Evolutionary conservation across 805 yeast species (phyloP), one percentile per base, ranked within the genome.

Genomic region (Pichia exigua): DNA sequence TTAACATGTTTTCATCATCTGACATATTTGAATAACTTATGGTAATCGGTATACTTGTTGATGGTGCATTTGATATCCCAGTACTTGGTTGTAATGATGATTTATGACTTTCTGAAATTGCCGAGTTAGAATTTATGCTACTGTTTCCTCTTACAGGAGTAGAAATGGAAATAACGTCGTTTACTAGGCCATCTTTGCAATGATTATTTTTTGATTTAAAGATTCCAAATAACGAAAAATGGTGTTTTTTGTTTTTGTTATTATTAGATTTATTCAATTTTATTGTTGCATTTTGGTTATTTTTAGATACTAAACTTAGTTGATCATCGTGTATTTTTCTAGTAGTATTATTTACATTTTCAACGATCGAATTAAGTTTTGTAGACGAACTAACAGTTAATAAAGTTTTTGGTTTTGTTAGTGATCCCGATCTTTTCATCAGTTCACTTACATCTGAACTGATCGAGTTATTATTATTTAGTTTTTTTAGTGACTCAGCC

Each of bases 201-300:
- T 11, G 6, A 17, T 26, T 26, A 17, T 24, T 32, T 24, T 46
- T 50, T 20, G 49, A 27, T 30, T 46, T 54, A 21, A 54, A 54
- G 1, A 54, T 39, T 18, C 44, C 38, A 9, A 44, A 43, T 12
- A 54, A n/a, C 13, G 57, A 51, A 39, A 51, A 51, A 30, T 28
- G 47, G 17, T 26, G 43, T n/a, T 42, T 52, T 9, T 35, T 46
- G 27, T 42, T 44, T 13, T 26, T 46, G 8, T 32, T 27, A 12
- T 22, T 26, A 18, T 20, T 26, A 7, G 39, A 35, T 17, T 35
- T 17, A n/a, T 2, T n/a, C 9, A 20, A 35, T 35, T n/a, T 12
- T 7, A 27, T n/a, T 2, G 42, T 43, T 1, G 44, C 26, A n/a
- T 24, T 24, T 35, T 48, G 51, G 13, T 42, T 44, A 21, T 30